Conservation (phyloP, 2,329 filamentous ascomycete genomes). For the Fusarium subtropicale region DNA sequence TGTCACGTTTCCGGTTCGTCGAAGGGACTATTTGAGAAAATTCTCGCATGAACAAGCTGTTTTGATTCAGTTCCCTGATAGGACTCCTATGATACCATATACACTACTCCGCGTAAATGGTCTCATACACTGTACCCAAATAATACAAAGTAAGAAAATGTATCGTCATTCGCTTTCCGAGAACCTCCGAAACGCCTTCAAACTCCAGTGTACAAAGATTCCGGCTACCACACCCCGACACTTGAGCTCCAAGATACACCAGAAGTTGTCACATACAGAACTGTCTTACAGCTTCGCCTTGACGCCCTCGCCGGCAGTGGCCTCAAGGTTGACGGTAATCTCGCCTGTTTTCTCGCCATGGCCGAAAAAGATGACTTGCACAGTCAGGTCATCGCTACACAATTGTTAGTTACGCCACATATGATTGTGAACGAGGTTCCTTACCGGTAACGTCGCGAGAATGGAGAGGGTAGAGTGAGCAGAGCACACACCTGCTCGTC, state of each 20-base stretch:
- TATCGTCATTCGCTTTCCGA: conserved; percentile 14
- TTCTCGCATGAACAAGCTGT: background rate
- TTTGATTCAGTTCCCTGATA: conserved; percentile 3
- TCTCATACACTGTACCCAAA: conserved; percentile 4
- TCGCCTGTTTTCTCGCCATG: conserved; percentile 80
- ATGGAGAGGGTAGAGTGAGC: conserved; percentile 90
- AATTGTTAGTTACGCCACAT: conserved; percentile 29
- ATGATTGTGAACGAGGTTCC: conserved; percentile 15
- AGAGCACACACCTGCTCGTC: conserved; percentile 93
- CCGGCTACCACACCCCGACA: background rate
- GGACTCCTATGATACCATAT: background rate
- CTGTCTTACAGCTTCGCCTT: conserved; percentile 55
- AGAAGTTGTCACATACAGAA: background rate
- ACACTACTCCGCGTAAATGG: conserved; percentile 6
- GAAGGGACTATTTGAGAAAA: background rate
- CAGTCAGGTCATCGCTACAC: conserved; percentile 88
- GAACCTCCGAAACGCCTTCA: conserved; percentile 40
- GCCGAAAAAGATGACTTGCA: conserved; percentile 99
- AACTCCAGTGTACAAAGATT: conserved; percentile 33
- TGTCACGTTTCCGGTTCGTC: background rate
- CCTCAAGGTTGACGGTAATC: conserved; percentile 86
- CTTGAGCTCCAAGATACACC: background rate
- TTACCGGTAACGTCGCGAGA: conserved; percentile 88
- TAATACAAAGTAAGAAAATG: conserved; percentile 7
- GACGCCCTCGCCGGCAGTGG: conserved; percentile 69